Base-by-base conservation (phyloP, 345 rosid genomes). In the Eutrema heterophyllum region DNA sequence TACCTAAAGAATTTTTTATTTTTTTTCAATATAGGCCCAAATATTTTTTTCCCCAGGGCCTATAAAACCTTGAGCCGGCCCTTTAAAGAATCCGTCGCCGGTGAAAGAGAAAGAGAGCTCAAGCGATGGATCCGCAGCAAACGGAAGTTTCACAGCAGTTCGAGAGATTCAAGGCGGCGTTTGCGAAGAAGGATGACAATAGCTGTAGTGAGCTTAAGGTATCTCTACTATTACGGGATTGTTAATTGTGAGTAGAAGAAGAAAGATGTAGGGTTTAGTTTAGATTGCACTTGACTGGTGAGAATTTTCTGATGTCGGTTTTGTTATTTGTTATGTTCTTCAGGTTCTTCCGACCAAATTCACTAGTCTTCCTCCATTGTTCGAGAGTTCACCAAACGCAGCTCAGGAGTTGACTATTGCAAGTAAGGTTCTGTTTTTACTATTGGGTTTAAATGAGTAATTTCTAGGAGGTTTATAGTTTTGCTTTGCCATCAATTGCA, bases 331-430 rank as follows among this genome's bases (percentile, higher is more conserved):
- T 30, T 39, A 44, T 71, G n/a, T 7, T 73, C n/a, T 79, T 54
- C 78, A 92, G 97, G 99, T 92, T 57, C 67, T 83, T 84, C 81
- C 92, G 52, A 95, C 96, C 0, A 88, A 81, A 26, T 92, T 88
- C 79, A 79, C 68, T 21, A 90, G 97, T 79, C 86, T 95, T 60
- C 97, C 99, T 8, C 97, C 99, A 2, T 80, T 95, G 85, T 92
- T 92, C 51, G 91, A 92, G 76, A 73, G 57, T 30, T 86, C 97
- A 0, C 89, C 93, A 16, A 81, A 83, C 39, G 86, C 96, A 9
- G 69, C 78, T 68, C 79, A 73, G 29, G 97, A 95, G 64, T 74
- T 95, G 82, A 84, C 86, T 0, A 61, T 92, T 76, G 99, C 97
- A 45, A 92, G 99, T 95, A 86, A 71, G 36, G 6, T 74, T 63